Percentiles rank a stretch among this genome's conserved stretches.
phyloP scores from a whole-genome alignment of 2,329 filamentous ascomycete species.

The Arthrobotrys pseudoclavata region DNA sequence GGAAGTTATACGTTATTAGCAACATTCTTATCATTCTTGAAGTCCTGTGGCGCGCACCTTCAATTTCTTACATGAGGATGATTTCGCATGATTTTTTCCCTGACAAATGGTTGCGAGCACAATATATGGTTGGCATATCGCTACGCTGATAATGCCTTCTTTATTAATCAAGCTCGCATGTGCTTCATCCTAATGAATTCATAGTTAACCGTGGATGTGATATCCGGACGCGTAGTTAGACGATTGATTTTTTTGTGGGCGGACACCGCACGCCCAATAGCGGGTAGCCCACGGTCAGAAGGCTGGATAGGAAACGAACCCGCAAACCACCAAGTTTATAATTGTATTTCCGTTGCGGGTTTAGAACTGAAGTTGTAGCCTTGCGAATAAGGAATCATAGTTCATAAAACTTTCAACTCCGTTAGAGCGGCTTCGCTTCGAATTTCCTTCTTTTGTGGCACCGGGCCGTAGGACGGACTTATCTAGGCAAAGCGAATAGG shows the following conservation, averaged over 20 bases:
- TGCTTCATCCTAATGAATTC: not conserved
- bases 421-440: not conserved
- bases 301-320: not conserved
- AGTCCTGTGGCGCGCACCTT: not conserved
- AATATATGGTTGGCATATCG: too few species aligned
- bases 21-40: not conserved
- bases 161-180: constrained; percentile 1
- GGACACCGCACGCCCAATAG: not conserved
- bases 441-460: not conserved
- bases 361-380: not conserved
- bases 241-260: not conserved
- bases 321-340: not conserved
- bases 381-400: not conserved
- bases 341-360: not conserved
- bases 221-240: not conserved
- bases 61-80: not conserved
- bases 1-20: not conserved
- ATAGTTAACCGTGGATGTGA: not conserved
- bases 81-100: not conserved
- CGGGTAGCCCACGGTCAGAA: not conserved
- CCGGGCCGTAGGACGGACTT: not conserved
- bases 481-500: constrained; percentile 21
- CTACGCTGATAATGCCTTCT: not conserved
- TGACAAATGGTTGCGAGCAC: not conserved
- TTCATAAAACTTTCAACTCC: not conserved